A percentile compares a stretch with the other conserved stretches of the same genome.
Conservation (phyloP, 2,329 filamentous ascomycete species). For the Clathrospora elynae region DNA sequence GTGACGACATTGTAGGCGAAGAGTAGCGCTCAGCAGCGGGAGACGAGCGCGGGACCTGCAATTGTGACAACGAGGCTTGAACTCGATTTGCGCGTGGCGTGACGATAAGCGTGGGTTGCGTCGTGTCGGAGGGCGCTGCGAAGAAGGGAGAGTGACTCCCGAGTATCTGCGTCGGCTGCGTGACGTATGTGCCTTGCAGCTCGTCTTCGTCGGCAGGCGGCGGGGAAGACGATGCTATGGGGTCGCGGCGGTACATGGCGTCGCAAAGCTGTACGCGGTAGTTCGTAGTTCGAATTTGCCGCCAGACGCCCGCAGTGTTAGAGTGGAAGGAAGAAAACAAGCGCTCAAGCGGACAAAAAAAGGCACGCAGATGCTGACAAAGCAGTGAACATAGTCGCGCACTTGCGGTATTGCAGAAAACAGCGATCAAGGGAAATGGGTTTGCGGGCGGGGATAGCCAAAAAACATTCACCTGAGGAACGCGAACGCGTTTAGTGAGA, state of each 20-base stretch:
- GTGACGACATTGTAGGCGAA: constrained; percentile 51
- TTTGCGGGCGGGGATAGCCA: constrained; percentile 19
- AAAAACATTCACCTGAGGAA: constrained; percentile 18
- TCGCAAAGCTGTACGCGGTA: neutral
- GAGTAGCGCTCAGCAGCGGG: constrained; percentile 57
- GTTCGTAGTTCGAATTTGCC: constrained; percentile 3
- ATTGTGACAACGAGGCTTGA: constrained; percentile 45
- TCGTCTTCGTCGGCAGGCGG: constrained; percentile 50
- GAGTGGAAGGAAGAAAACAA: constrained; percentile 9
- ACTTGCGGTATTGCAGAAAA: constrained; percentile 1
- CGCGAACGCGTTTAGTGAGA: constrained; percentile 16
- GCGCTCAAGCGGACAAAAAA: constrained; percentile 18
- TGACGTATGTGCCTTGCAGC: constrained; percentile 57
- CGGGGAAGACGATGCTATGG: constrained; percentile 44
- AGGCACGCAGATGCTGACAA: constrained; percentile 16
- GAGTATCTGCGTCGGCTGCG: constrained; percentile 43
- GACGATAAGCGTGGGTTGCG: constrained; percentile 66
- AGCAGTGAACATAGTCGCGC: constrained; percentile 18
- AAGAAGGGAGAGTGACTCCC: constrained; percentile 37
- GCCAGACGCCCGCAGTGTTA: constrained; percentile 4
- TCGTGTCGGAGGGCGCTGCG: constrained; percentile 48
- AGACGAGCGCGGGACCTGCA: constrained; percentile 91
- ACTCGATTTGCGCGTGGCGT: constrained; percentile 47
- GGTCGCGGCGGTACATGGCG: constrained; percentile 41
- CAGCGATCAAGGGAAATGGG: constrained; percentile 7